Percentiles rank a stretch among this genome's conserved stretches.
Conservation (phyloP, 345 rosid genomes). For the Eucalyptus shirleyi region DNA sequence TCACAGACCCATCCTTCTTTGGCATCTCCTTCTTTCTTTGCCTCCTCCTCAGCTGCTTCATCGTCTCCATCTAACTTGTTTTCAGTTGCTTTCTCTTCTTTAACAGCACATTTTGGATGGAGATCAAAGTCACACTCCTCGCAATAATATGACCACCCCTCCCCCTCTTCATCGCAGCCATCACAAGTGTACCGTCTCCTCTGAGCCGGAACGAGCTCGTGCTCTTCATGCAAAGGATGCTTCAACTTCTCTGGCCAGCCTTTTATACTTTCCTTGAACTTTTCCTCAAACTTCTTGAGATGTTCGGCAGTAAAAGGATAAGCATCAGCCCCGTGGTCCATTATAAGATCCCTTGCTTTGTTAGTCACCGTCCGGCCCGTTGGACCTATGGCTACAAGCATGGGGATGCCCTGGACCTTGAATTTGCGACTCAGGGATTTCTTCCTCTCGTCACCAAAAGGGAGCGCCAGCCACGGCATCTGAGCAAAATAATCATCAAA, state of each 20-base stretch:
- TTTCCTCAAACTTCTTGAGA: constrained; percentile 4
- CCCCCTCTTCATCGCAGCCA: constrained; percentile 7
- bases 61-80: not conserved
- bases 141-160: constrained; percentile 43
- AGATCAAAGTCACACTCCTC: constrained; percentile 58
- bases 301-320: constrained; percentile 23
- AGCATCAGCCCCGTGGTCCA: constrained; percentile 18
- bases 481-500: constrained; percentile 8
- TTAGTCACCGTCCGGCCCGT: constrained; percentile 14
- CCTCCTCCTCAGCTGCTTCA: not conserved
- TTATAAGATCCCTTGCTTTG: constrained; percentile 8
- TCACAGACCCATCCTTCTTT: constrained; percentile 41
- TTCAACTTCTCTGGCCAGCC: constrained; percentile 67
- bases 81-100: not conserved
- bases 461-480: constrained; percentile 40
- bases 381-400: constrained; percentile 20
- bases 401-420: constrained; percentile 22
- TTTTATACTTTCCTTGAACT: constrained; percentile 43
- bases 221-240: constrained; percentile 47
- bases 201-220: constrained; percentile 33
- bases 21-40: not conserved
- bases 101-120: constrained; percentile 43
- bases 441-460: constrained; percentile 21
- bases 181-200: not conserved
- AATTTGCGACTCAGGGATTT: constrained; percentile 10